Base-by-base conservation (phyloP, 164 flowering plant genomes). In the Vitis labrusca region DNA sequence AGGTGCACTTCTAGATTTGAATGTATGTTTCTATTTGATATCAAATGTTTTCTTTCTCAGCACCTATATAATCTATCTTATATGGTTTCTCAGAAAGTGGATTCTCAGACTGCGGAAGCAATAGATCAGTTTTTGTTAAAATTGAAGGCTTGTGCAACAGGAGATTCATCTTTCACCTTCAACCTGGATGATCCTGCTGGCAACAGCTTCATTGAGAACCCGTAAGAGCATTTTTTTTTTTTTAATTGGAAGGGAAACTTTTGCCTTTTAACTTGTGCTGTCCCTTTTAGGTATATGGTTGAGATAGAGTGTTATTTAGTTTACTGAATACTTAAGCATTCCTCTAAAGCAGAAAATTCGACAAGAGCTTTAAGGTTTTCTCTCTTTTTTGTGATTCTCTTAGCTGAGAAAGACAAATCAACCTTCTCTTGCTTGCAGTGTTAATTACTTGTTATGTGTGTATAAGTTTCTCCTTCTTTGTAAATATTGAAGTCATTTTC, bases 161-260 rank as follows among this genome's bases (percentile, higher is more conserved):
- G 86, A 72, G 81, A 81, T 37, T 81, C 71, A 60, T 57, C 86
- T 10, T 95, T 93, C 81, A 88, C 92, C 69, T 87, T 95, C 72
- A 75, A 89, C 67, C 84, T 95, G 71, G 99, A 93, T 78, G 99
- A 95, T 84, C 99, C 98, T 69, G 85, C 98, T 51, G 99, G 99
- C 63, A 95, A 95, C 81, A 93, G 99, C 86, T 95, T 86, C 81
- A 86, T 93, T 79, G 98, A 95, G 76, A 95, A 95, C 64, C 98
- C 85, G 97, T 94, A 88, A 83, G 87, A n/a, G 23, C 77, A 32
- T 52, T 37, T 2, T 37, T 2, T 19, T 27, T 50, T 59, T 19
- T 54, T 73, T 37, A 37, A 6, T 37, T 37, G 44, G 44, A 37
- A 37, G 44, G 44, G 44, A 37, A 37, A 37, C 44, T 37, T 37